phyloP scores from a whole-genome alignment of 176 grass and related monocot genomes.

The Avena eriantha region DNA sequence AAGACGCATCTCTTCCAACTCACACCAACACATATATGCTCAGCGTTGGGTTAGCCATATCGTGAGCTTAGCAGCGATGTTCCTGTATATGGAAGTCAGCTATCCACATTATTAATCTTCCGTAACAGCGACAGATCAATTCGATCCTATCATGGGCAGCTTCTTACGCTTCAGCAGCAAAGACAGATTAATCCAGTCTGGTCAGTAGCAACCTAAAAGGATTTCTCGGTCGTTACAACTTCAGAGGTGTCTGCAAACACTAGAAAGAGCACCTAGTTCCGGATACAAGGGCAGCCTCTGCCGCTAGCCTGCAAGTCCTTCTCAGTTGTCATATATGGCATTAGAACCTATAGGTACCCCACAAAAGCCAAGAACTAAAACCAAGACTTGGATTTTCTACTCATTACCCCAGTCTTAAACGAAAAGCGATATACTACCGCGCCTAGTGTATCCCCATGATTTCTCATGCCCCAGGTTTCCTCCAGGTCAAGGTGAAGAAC shows the following conservation, averaged over 20 bases:
- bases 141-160: too few relatives aligned
- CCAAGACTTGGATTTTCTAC: not conserved
- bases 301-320: not conserved
- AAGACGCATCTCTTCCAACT: not conserved
- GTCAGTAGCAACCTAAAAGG: too few relatives aligned
- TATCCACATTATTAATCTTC: too few relatives aligned
- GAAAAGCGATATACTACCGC: not conserved
- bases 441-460: not conserved
- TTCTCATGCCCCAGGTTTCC: conserved; percentile 36
- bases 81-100: not conserved
- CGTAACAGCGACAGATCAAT: too few relatives aligned
- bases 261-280: too few relatives aligned
- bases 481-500: conserved; percentile 92
- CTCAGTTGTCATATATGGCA: not conserved
- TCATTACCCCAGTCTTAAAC: not conserved
- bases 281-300: too few relatives aligned
- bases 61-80: not conserved
- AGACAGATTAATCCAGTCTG: too few relatives aligned
- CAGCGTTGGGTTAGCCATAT: not conserved
- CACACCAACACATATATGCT: not conserved
- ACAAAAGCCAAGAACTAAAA: not conserved
- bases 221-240: too few relatives aligned
- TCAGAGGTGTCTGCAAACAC: too few relatives aligned
- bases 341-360: not conserved
- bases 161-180: too few relatives aligned